Conservation (phyloP, 1,284 basidiomycete genomes). For the Boletus holoroseus region DNA sequence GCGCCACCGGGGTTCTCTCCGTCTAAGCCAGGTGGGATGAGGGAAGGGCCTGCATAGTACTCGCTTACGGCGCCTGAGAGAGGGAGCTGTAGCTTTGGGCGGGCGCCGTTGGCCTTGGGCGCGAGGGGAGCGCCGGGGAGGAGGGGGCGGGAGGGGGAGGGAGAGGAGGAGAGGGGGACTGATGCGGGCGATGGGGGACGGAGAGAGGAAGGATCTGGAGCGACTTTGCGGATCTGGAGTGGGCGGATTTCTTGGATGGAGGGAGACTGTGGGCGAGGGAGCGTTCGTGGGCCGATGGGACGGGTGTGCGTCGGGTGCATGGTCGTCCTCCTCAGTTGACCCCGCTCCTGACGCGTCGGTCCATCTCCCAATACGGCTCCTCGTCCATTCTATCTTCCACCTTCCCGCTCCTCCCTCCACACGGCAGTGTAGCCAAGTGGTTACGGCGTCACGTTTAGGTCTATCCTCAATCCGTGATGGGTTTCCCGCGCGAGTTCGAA, state of each 20-base stretch:
- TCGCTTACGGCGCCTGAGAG: conserved; percentile 27
- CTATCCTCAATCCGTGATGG: conserved; percentile 45
- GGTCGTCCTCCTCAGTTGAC: conserved; percentile 21
- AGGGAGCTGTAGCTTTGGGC: conserved; percentile 32
- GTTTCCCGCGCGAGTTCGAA: conserved; percentile 59
- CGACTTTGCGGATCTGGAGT: conserved; percentile 39
- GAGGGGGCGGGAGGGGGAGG: conserved; percentile 28
- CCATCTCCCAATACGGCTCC: background rate
- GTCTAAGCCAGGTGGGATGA: conserved; percentile 31
- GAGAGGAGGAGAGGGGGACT: conserved; percentile 34
- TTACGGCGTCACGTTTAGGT: conserved; percentile 60
- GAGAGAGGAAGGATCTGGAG: conserved; percentile 31
- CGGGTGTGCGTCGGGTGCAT: conserved; percentile 40
- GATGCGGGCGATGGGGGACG: conserved; percentile 35
- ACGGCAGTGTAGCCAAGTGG: conserved; percentile 58
- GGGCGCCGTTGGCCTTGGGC: conserved; percentile 22
- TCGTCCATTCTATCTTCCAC: background rate
- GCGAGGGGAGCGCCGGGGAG: conserved; percentile 26
- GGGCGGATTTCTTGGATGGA: conserved; percentile 37
- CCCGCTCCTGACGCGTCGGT: background rate
- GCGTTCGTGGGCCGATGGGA: conserved; percentile 55
- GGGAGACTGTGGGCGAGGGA: conserved; percentile 47
- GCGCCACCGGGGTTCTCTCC: conserved; percentile 44
- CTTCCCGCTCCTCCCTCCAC: accelerated
- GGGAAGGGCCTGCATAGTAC: conserved; percentile 32